Base-by-base conservation (phyloP, 805 yeast species). In the Debaryomyces tyrocola region DNA sequence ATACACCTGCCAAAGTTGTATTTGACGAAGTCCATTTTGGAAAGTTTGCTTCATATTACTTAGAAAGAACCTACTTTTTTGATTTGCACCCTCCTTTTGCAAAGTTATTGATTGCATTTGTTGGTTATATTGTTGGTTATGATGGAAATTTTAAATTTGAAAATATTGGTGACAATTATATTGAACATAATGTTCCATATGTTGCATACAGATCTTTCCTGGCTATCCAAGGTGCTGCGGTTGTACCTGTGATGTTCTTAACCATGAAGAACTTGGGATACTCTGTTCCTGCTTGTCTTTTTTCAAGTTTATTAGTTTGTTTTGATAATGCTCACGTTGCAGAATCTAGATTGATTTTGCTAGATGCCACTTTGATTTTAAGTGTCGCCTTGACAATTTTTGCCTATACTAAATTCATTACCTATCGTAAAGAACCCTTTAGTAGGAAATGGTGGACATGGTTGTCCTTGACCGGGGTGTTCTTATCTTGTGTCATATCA, bases 71-170 rank as follows among this genome's bases (percentile, higher is more conserved):
- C 0, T 94, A 88, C 66, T 94, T 90, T 66, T 94, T 94, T 60
- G 99, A 94, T 69, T 82, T 94, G 43, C 99, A 94, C 69, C 99
- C 99, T 8, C 99, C 99, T 18, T 89, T 94, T 67, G 99, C 96
- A 45, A 94, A 94, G 66, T 75, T 94, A 64, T 75, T 91, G 55
- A 89, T 92, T 67, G 98, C 98, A 0, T 77, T 84, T 48, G 89
- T 85, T 34, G 99, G 99, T 37, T 90, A 85, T 76, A 58, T 94
- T 20, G 82, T 85, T 43, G 97, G 97, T 2, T 94, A 89, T 65
- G 83, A 86, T 59, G 99, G 99, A n/a, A 66, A 79, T 10, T 94
- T 90, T 76, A 89, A 90, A 66, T 94, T 92, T 59, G 96, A 90
- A 51, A 82, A 78, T 59, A 91, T 91, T 66, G 97, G 97, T 37